Evolutionary conservation across 2,329 filamentous ascomycete species (phyloP).

Genomic region (Microsporum audouinii): DNA sequence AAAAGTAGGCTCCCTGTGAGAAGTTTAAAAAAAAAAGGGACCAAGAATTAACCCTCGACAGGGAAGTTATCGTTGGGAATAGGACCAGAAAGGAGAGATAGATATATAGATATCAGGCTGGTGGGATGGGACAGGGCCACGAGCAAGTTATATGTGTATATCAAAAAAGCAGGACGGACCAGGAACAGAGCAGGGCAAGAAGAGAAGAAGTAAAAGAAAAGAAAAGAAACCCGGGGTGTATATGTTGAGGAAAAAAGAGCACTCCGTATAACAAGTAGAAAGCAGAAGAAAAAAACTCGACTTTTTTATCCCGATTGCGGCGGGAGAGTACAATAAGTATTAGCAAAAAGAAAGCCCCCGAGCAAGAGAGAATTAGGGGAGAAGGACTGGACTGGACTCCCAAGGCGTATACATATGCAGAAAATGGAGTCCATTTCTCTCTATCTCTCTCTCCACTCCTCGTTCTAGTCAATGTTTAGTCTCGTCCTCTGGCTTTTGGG

Average conservation of each 20-base stretch:
- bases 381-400: neutral
- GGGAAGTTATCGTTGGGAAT: neutral
- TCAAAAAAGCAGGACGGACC: neutral
- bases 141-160: neutral
- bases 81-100: neutral
- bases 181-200: neutral
- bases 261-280: neutral
- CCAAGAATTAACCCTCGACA: neutral
- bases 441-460: neutral
- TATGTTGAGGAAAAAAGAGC: neutral
- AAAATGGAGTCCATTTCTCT: neutral
- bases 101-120: neutral
- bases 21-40: neutral
- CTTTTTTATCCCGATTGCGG: neutral
- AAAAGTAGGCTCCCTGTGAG: neutral
- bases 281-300: neutral
- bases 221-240: neutral
- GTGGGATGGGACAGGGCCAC: neutral
- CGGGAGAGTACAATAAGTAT: neutral
- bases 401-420: neutral
- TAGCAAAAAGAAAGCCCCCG: neutral
- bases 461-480: neutral
- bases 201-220: neutral
- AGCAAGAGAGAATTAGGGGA: neutral
- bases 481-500: neutral